phyloP scores from a whole-genome alignment of 176 grass and related monocot genomes.

The Themeda triandra region DNA sequence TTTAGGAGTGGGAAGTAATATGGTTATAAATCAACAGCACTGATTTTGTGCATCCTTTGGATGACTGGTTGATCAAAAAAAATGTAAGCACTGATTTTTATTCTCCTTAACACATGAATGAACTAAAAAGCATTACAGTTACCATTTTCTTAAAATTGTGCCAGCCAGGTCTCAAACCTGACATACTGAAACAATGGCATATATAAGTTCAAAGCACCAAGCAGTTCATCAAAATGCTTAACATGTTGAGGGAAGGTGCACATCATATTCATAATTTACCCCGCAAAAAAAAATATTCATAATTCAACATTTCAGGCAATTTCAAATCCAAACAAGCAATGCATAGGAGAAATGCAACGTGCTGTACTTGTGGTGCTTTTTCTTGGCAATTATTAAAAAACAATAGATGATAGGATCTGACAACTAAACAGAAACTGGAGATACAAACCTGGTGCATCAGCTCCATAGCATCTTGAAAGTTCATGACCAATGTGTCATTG shows the following conservation, averaged over 20 bases:
- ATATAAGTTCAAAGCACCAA: background rate
- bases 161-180: background rate
- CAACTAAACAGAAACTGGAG: background rate
- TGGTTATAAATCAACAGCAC: background rate
- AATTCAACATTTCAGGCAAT: background rate
- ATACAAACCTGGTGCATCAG: constrained; percentile 67
- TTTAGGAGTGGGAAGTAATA: background rate
- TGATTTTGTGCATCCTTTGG: no score
- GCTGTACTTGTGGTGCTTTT: background rate
- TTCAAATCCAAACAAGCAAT: background rate
- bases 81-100: background rate
- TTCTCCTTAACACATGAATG: background rate
- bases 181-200: background rate
- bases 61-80: no score
- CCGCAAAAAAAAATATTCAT: no score
- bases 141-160: background rate
- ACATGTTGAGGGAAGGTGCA: background rate
- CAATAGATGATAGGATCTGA: background rate
- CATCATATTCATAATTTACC: background rate
- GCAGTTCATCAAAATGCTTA: background rate
- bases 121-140: background rate
- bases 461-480: constrained; percentile 64
- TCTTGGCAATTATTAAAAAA: background rate
- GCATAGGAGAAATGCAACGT: background rate
- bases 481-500: constrained; percentile 23